Evolutionary conservation across 2,329 filamentous ascomycete species (phyloP).

Genomic region (Akanthomyces lecanii): DNA sequence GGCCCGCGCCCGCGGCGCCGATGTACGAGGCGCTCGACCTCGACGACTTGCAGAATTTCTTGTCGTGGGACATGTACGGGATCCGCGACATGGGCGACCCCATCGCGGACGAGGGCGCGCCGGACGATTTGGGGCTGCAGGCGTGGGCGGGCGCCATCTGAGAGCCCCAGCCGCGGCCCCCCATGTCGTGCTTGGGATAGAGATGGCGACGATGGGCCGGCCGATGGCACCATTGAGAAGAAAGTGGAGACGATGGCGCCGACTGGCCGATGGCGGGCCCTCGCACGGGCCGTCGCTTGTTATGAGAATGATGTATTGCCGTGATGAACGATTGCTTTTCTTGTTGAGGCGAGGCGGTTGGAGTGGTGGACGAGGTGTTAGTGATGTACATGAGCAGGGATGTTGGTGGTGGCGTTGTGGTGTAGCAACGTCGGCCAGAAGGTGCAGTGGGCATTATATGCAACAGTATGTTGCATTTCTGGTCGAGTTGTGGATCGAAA

Average conservation of each 20-base stretch:
- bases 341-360: neutral
- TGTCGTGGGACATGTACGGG: constrained; percentile 39
- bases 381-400: neutral
- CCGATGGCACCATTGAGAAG: constrained; percentile 9
- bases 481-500: neutral
- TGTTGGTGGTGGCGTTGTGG: neutral
- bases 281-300: constrained; percentile 7
- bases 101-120: constrained; percentile 31
- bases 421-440: constrained; percentile 9
- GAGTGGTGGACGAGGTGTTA: neutral
- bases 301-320: neutral
- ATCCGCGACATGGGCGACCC: constrained; percentile 39
- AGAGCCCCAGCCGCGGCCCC: neutral
- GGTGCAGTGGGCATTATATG: constrained; percentile 16
- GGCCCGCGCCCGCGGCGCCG: constrained; percentile 19
- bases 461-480: constrained; percentile 7
- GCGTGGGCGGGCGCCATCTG: constrained; percentile 18
- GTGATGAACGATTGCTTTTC: neutral
- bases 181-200: neutral
- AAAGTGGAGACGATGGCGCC: constrained; percentile 2
- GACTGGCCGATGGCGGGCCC: neutral
- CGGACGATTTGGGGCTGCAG: constrained; percentile 25
- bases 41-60: constrained; percentile 36
- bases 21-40: constrained; percentile 36
- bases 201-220: constrained; percentile 11